Conservation (phyloP, 2,329 filamentous ascomycete genomes). For the Fusarium lyarnte region DNA sequence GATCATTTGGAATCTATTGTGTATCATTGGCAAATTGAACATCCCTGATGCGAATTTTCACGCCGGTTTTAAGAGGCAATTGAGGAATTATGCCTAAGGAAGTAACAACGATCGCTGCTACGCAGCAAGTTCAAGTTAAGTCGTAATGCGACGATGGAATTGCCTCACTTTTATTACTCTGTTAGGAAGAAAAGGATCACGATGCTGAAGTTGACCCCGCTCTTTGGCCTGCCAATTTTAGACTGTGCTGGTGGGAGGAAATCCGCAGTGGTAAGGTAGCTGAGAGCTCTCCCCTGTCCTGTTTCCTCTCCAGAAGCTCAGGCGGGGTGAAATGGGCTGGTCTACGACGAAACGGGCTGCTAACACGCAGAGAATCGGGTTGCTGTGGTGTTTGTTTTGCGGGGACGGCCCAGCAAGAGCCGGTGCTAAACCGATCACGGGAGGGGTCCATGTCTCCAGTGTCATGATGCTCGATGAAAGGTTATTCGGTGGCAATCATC, state of each 20-base stretch:
- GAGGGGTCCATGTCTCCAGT: not conserved
- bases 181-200: not conserved
- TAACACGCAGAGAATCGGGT: constrained; percentile 14
- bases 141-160: not conserved
- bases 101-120: not conserved
- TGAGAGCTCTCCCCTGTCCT: not conserved
- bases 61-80: not conserved
- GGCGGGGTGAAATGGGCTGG: not conserved
- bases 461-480: not conserved
- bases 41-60: not conserved
- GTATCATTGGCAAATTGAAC: not conserved
- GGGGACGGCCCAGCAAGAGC: not conserved
- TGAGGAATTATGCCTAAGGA: not conserved
- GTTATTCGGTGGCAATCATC: constrained; percentile 4
- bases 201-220: constrained; percentile 25
- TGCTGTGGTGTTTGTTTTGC: constrained; percentile 25
- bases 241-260: not conserved
- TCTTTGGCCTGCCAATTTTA: constrained; percentile 10
- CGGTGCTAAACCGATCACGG: constrained; percentile 24
- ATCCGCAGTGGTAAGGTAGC: not conserved
- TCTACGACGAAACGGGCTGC: constrained; percentile 26
- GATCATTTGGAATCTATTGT: not conserved
- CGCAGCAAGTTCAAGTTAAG: not conserved
- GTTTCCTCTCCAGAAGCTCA: not conserved
- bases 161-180: constrained; percentile 1